Conservation (phyloP, 306 rosid genomes). For the Glycyrrhiza uralensis region DNA sequence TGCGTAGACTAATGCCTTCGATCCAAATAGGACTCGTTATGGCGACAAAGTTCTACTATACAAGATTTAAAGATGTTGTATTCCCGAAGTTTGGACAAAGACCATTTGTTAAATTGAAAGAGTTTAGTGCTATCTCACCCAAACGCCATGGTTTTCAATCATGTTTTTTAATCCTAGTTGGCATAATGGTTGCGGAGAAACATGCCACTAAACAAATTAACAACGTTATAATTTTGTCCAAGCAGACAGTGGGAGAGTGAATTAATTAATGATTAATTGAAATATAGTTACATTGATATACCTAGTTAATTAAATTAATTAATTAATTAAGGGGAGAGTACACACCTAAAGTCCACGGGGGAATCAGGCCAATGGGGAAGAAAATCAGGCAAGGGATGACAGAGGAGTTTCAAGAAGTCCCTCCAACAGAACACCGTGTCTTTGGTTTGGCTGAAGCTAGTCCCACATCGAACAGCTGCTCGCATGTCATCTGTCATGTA, state of each 20-base stretch:
- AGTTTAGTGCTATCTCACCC: too few relatives aligned
- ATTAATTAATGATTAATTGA: background rate
- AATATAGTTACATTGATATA: background rate
- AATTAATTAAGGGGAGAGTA: background rate
- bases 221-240: background rate
- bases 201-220: background rate
- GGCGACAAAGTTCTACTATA: too few relatives aligned
- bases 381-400: conserved; percentile 56
- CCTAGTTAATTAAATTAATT: background rate
- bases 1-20: too few relatives aligned
- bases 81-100: too few relatives aligned
- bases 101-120: too few relatives aligned
- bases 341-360: conserved; percentile 64
- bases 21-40: too few relatives aligned
- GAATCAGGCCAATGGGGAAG: conserved; percentile 79
- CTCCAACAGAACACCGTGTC: conserved; percentile 86
- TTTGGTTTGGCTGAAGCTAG: conserved; percentile 72
- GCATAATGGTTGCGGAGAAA: background rate
- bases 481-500: conserved; percentile 68
- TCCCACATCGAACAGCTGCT: conserved; percentile 74
- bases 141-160: too few relatives aligned
- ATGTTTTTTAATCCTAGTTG: too few relatives aligned
- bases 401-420: conserved; percentile 77
- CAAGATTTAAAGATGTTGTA: too few relatives aligned
- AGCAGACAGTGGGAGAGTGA: background rate